Evolutionary conservation across 331 rosid species (phyloP), one percentile per base, ranked within the genome.

Genomic region (Pyracantha coccinea): DNA sequence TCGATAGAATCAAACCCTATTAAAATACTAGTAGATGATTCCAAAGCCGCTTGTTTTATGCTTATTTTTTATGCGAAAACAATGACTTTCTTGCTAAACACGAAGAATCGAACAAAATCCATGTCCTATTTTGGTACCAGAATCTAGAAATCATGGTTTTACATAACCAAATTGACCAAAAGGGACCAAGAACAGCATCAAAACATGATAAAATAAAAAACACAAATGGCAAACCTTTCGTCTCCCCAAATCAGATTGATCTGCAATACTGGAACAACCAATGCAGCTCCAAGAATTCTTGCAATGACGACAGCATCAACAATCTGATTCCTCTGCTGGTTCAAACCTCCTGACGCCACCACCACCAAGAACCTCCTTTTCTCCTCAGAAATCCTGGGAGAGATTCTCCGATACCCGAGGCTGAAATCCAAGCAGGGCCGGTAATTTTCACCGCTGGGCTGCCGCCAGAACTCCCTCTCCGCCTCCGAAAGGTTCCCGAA

Each of bases 281-380:
- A 21, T 20, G 86, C 81, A 35, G 89, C 88, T 60, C 83, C 86
- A 50, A 87, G 88, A 79, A 87, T 74, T 57, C 89, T 78, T 0
- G 91, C 91, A 27, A 87, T 73, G 8, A 85, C 91, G 68, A 87
- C 89, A 5, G 91, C 91, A 64, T 87, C 89, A 38, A 81, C 80
- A 68, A 85, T 87, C 76, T 85, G 86, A 64, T 87, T 87, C 53
- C 87, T 87, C 81, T 85, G 91, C 81, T 87, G 91, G 67, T 87
- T 87, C 57, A 87, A 28, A 20, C 91, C 91, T 7, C 91, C 91
- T 4, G 86, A 78, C 28, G 81, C 91, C 78, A 83, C 85, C 75
- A 85, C 89, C 79, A 85, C 68, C 66, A 85, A 76, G 70, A 83
- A 83, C 84, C 84, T 83, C 64, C 76, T 80, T 57, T 76, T 85